Conservation (phyloP, 352 stramenopile genomes). For the Globisporangium camurandrum region DNA sequence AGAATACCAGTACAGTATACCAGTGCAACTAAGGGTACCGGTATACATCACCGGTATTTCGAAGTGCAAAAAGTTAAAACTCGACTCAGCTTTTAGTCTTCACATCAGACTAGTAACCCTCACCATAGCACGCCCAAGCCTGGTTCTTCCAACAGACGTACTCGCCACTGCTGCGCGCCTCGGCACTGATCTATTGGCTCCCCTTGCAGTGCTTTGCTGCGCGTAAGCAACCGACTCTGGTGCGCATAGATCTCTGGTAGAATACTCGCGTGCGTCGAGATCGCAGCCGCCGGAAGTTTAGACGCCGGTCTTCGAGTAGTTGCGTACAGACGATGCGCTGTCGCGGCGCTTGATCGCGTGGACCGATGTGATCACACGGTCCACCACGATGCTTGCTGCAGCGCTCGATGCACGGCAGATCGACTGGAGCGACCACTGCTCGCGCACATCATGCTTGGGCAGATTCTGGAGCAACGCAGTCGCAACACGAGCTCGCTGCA, state of each 20-base stretch:
- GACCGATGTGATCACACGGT: constrained; percentile 60
- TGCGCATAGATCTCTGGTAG: constrained; percentile 50
- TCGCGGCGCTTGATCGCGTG: constrained; percentile 51
- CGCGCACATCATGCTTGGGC: constrained; percentile 70
- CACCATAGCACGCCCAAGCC: constrained; percentile 99
- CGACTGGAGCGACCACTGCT: constrained; percentile 80
- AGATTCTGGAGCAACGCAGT: constrained; percentile 54
- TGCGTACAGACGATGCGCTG: constrained; percentile 6
- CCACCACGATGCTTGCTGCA: constrained; percentile 44
- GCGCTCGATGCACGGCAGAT: constrained; percentile 46
- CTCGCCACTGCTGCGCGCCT: constrained; percentile 72
- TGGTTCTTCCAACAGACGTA: constrained; percentile 97
- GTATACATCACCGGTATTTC: too few relatives aligned
- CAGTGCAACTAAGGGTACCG: too few relatives aligned
- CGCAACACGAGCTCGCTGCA: too few relatives aligned
- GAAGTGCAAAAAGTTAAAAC: too few relatives aligned
- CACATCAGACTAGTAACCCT: too few relatives aligned
- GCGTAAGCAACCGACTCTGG: constrained; percentile 50
- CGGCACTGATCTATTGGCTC: constrained; percentile 78
- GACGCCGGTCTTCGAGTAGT: constrained; percentile 70
- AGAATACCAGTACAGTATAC: too few relatives aligned
- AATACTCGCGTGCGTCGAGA: constrained; percentile 56
- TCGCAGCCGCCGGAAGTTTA: constrained; percentile 73
- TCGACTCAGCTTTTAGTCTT: too few relatives aligned
- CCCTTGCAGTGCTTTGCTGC: constrained; percentile 64